A percentile compares a stretch with the other conserved stretches of the same genome.
Conservation (phyloP, 2,329 filamentous ascomycete species). For the Aspergillus fischeri region DNA sequence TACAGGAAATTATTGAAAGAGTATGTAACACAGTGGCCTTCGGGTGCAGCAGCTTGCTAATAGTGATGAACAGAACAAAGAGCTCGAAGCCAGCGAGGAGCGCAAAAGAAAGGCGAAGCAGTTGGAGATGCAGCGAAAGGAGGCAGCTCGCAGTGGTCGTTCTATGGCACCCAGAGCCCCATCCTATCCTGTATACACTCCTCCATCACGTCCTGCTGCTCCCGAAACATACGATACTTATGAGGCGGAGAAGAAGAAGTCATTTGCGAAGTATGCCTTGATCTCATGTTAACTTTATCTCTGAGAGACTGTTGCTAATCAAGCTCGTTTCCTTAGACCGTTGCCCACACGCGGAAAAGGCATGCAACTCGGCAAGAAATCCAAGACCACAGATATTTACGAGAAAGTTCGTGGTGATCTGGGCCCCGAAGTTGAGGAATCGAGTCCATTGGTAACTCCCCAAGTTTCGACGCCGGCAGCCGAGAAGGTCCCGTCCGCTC, state of each 20-base stretch:
- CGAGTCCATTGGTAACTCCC: constrained; percentile 62
- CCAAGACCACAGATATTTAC: constrained; percentile 95
- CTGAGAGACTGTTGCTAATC: constrained; percentile 21
- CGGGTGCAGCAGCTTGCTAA: constrained; percentile 19
- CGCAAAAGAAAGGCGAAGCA: constrained; percentile 98
- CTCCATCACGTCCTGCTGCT: constrained; percentile 67
- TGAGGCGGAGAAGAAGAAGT: constrained; percentile 95
- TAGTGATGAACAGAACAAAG: constrained; percentile 70
- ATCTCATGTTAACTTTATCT: not conserved
- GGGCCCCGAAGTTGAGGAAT: constrained; percentile 77
- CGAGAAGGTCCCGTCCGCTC: constrained; percentile 49
- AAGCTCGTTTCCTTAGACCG: constrained; percentile 44
- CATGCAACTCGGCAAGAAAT: constrained; percentile 99
- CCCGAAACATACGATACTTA: constrained; percentile 88
- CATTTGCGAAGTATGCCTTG: constrained; percentile 65
- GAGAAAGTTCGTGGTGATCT: constrained; percentile 90
- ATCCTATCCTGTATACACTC: constrained; percentile 83
- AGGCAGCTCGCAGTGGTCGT: constrained; percentile 74
- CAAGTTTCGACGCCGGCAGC: constrained; percentile 53
- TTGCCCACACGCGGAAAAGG: constrained; percentile 80
- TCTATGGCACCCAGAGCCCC: constrained; percentile 67
- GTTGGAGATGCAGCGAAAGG: constrained; percentile 97
- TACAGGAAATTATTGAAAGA: constrained; percentile 94
- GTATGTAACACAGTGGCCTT: constrained; percentile 46
- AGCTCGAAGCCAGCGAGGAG: constrained; percentile 95